Evolutionary conservation across 2,329 filamentous ascomycete genomes (phyloP), one percentile per base, ranked within the genome.

Genomic region (Exophiala sp.): DNA sequence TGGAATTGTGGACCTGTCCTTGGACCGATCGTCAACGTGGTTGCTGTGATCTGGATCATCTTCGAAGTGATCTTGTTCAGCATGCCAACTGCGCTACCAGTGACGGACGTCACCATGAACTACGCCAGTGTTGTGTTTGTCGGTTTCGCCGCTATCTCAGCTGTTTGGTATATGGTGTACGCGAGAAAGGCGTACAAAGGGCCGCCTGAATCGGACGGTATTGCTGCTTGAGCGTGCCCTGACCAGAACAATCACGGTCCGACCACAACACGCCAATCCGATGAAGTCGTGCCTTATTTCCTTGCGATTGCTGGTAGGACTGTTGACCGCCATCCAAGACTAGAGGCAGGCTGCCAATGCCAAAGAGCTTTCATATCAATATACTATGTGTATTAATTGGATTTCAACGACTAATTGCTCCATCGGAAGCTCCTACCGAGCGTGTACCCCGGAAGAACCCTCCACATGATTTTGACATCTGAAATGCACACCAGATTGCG

Each of bases 101-200:
- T 81, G 53, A 80, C 73, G 1, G 70, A 71, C 1, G 75, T 70
- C 1, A 76, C 75, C 48, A 81, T 80, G 68, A 84, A 83, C 58
- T 84, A 84, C 62, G 79, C 80, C 2, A 74, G 73, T 39, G 80
- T 83, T 1, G 81, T 85, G 2, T 78, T 84, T 57, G 72, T 78
- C 6, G 69, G 76, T 41, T 83, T 85, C 56, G 74, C 74, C 50
- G 70, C 70, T 21, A 76, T 81, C 12, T 76, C 75, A 14, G 75
- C 70, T 0, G 59, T 72, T 5, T 82, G 78, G 78, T 83, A 81
- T 65, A 61, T 67, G 0, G 60, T 77, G 5, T 75, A 79, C 67
- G 79, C 78, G 43, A 70, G 74, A 46, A 80, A 77, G 67, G 69
- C 63, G 21, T 71, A 70, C 52, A 69, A 68, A 50, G 69, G 69